Evolutionary conservation across 2,329 filamentous ascomycete genomes (phyloP).

Genomic region (Apiospora rasikravindrae): DNA sequence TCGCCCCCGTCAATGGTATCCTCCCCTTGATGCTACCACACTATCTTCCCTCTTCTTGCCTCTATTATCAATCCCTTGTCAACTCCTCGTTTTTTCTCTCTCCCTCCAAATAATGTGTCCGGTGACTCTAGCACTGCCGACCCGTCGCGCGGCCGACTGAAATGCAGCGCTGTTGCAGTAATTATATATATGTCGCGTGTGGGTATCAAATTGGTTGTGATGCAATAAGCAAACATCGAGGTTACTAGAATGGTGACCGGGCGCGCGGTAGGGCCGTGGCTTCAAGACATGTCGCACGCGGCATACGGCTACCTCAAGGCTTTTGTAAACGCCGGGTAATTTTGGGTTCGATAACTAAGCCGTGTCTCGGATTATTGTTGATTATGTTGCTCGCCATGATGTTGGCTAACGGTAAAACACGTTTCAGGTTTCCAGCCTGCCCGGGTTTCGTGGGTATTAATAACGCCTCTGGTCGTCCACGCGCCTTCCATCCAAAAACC

Average conservation of each 20-base stretch:
- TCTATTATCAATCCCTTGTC: neutral
- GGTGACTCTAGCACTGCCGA: neutral
- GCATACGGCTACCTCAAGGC: neutral
- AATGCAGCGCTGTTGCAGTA: neutral
- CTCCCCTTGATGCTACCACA: neutral
- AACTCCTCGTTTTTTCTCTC: neutral
- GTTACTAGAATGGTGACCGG: neutral
- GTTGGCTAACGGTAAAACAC: neutral
- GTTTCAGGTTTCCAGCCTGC: neutral
- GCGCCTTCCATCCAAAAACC: constrained; percentile 62
- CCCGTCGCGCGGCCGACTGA: neutral
- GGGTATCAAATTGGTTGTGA: neutral
- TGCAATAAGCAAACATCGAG: constrained; percentile 4
- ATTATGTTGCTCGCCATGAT: constrained; percentile 9
- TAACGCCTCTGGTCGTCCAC: constrained; percentile 5
- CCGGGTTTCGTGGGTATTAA: constrained; percentile 12
- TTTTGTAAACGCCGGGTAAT: neutral
- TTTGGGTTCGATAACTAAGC: constrained; percentile 14
- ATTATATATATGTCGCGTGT: constrained; percentile 17
- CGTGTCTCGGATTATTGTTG: constrained; percentile 17
- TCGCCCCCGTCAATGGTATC: neutral
- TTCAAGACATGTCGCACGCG: constrained; percentile 1
- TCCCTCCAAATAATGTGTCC: neutral
- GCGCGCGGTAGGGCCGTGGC: neutral
- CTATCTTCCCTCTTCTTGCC: neutral